Percentiles rank a stretch among this genome's conserved stretches.
Evolutionary conservation across 2,329 filamentous ascomycete genomes (phyloP).

Genomic region (Aspergillus neotritici): DNA sequence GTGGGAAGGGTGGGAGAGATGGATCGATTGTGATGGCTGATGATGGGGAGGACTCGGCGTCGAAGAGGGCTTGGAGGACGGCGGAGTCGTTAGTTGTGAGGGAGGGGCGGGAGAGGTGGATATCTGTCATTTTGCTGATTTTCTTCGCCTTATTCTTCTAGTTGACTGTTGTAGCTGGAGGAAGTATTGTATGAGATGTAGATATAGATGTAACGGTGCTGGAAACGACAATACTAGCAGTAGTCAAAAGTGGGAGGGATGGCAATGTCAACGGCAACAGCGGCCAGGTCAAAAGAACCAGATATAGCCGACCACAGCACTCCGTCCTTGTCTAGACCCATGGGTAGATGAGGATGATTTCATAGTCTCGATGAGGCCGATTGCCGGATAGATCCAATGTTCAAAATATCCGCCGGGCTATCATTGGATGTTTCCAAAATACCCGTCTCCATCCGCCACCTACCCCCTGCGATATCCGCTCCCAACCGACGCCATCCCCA

Average conservation of each 20-base stretch:
- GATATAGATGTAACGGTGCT: neutral
- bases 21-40: conserved; percentile 35
- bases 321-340: too few species aligned
- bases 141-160: neutral
- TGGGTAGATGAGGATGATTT: too few species aligned
- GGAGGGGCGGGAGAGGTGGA: conserved; percentile 20
- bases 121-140: conserved; percentile 15
- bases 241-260: too few species aligned
- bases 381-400: too few species aligned
- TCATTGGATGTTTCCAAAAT: conserved; percentile 11
- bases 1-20: conserved; percentile 37
- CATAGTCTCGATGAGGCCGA: too few species aligned
- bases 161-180: neutral
- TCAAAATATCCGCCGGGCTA: too few species aligned
- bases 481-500: conserved; percentile 13
- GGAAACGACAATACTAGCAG: neutral
- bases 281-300: too few species aligned
- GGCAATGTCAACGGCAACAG: too few species aligned
- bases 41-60: conserved; percentile 40
- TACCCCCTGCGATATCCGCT: conserved; percentile 7
- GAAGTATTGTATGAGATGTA: neutral
- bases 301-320: too few species aligned
- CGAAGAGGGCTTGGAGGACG: conserved; percentile 43
- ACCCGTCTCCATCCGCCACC: conserved; percentile 12
- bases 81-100: conserved; percentile 42